phyloP scores from a whole-genome alignment of 1,284 basidiomycete species.

The Pseudozyma sp. region DNA sequence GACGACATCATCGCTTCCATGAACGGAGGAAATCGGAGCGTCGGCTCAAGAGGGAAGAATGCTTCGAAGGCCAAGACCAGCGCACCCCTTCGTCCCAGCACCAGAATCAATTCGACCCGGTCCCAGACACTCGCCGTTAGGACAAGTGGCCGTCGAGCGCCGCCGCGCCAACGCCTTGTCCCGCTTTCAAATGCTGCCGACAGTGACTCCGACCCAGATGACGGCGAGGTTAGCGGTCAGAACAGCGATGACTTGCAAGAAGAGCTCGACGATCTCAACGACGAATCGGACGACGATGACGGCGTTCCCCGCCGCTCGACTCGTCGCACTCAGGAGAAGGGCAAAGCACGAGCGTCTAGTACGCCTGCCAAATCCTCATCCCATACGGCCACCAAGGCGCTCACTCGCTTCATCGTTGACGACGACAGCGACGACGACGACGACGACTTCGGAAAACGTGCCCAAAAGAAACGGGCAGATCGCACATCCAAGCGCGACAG shows the following conservation, averaged over 20 bases:
- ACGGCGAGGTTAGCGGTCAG: conserved; percentile 5
- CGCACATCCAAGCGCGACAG: too few species aligned
- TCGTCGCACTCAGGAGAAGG: conserved; percentile 8
- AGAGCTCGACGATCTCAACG: conserved; percentile 20
- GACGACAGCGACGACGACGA: conserved; percentile 23
- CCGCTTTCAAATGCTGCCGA: conserved; percentile 6
- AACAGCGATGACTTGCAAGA: conserved; percentile 11
- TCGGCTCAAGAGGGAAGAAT: conserved; percentile 2
- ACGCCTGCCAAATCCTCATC: not conserved
- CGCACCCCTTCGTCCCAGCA: not conserved
- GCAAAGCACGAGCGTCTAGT: not conserved
- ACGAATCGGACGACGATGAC: conserved; percentile 18
- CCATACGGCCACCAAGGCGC: conserved; percentile 1
- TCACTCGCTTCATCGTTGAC: conserved; percentile 4
- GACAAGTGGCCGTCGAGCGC: not conserved
- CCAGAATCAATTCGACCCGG: not conserved
- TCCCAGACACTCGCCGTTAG: not conserved
- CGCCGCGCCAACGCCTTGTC: conserved; percentile 7
- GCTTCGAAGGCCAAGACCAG: not conserved
- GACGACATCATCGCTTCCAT: conserved; percentile 37
- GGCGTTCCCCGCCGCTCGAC: conserved; percentile 13
- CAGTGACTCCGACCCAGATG: conserved; percentile 8
- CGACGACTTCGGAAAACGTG: not conserved
- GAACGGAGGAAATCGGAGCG: conserved; percentile 15
- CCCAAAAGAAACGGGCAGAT: too few species aligned